phyloP scores from a whole-genome alignment of 1,284 basidiomycete species.

The Amylostereum areolatum region DNA sequence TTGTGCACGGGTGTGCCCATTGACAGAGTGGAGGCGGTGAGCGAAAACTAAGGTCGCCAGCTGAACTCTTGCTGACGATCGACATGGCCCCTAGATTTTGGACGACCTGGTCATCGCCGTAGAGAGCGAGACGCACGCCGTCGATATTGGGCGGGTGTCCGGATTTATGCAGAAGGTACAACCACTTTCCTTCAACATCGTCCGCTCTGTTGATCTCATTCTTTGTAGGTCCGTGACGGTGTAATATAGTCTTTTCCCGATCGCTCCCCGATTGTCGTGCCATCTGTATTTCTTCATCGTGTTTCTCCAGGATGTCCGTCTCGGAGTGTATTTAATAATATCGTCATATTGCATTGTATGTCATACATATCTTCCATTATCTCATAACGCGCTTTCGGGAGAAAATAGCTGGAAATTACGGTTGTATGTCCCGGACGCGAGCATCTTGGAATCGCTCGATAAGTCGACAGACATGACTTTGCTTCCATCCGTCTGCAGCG shows the following conservation, averaged over 20 bases:
- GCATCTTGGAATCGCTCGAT: slow-evolving; percentile 73
- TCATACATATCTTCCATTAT: too few species aligned
- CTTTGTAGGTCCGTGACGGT: slow-evolving; percentile 56
- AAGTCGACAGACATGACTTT: slow-evolving; percentile 99
- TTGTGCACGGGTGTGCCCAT: slow-evolving; percentile 84
- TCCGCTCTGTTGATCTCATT: slow-evolving; percentile 11
- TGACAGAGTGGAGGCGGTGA: slow-evolving; percentile 85
- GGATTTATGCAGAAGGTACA: slow-evolving; percentile 83
- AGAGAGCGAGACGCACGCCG: slow-evolving; percentile 80
- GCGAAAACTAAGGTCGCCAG: slow-evolving; percentile 25
- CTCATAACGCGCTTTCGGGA: slow-evolving; percentile 35
- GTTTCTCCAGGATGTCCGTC: slow-evolving; percentile 3
- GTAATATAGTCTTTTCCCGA: slow-evolving; percentile 40
- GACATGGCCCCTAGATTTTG: slow-evolving; percentile 56
- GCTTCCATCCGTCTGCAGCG: slow-evolving; percentile 88
- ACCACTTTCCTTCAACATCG: neutral
- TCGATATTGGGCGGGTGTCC: slow-evolving; percentile 82
- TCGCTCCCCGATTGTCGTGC: too few species aligned
- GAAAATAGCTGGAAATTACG: slow-evolving; percentile 90
- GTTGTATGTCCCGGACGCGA: slow-evolving; percentile 89
- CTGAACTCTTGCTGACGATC: slow-evolving; percentile 9
- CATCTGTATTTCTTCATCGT: neutral
- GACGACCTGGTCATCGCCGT: slow-evolving; percentile 85
- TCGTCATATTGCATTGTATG: neutral
- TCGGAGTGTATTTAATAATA: neutral